Conservation (phyloP, 345 rosid genomes). For the Capsella bursapastoris region DNA sequence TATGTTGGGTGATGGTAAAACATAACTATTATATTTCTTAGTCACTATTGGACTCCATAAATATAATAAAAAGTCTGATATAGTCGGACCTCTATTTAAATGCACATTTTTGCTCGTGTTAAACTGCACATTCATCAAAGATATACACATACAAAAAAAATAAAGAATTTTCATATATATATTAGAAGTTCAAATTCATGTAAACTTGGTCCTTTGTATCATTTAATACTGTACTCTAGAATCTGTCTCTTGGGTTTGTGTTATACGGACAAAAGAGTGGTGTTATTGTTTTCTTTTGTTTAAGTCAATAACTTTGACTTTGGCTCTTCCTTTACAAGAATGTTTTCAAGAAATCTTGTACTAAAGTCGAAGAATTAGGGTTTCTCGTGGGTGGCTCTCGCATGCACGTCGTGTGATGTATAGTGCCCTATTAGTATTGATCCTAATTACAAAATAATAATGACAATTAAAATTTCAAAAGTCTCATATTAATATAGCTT, state of each 20-base stretch:
- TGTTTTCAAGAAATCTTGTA: constrained; percentile 19
- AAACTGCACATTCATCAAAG: background rate
- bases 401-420: background rate
- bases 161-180: too few species aligned
- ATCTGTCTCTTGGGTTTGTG: constrained; percentile 15
- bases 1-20: constrained; percentile 9
- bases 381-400: background rate
- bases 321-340: constrained; percentile 4
- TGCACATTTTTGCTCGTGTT: background rate
- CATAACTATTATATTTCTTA: background rate
- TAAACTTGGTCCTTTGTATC: constrained; percentile 1
- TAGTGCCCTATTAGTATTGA: background rate
- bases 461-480: background rate
- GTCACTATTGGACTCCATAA: background rate
- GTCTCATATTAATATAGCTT: background rate
- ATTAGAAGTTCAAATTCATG: background rate
- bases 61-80: background rate
- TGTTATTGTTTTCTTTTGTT: background rate
- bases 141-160: too few species aligned
- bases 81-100: background rate
- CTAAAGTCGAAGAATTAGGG: constrained; percentile 2
- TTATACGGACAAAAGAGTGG: background rate
- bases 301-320: constrained; percentile 8
- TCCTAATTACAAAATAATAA: background rate
- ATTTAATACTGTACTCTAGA: background rate